These are phyloP conservation scores for Prorocentrum cordatum DNA, from an alignment of 169 alveolate genomes.

Conservation along the genomic window DNA sequence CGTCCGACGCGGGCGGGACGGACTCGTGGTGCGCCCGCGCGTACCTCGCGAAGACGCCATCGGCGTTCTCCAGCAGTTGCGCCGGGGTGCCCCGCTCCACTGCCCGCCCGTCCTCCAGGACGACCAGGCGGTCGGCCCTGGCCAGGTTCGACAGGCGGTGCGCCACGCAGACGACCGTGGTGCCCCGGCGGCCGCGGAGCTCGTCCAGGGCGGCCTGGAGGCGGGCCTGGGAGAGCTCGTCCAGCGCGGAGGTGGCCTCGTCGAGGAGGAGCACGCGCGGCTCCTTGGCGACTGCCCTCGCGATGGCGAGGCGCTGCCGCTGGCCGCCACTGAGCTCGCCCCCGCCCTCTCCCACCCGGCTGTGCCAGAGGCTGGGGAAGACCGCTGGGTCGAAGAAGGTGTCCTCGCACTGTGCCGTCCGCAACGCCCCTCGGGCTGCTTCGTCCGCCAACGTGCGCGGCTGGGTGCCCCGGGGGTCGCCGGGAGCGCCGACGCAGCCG, in stretches of 20 bases:
- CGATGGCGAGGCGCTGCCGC: slow-evolving; percentile 48
- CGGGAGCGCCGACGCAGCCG: slow-evolving; percentile 7
- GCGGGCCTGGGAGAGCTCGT: slow-evolving; percentile 30
- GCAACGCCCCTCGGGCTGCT: not conserved
- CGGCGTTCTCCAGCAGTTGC: not conserved
- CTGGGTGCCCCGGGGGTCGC: too few relatives aligned
- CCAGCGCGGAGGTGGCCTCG: slow-evolving; percentile 49
- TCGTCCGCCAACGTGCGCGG: too few relatives aligned
- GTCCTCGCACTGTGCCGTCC: slow-evolving; percentile 60
- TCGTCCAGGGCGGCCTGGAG: not conserved
- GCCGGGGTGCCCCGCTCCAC: slow-evolving; percentile 42
- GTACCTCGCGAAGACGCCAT: slow-evolving; percentile 36
- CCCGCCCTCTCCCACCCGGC: slow-evolving; percentile 34
- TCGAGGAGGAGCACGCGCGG: slow-evolving; percentile 29
- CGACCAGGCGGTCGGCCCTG: slow-evolving; percentile 33
- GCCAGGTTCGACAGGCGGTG: slow-evolving; percentile 63
- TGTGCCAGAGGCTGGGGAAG: slow-evolving; percentile 54
- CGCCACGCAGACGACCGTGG: slow-evolving; percentile 54
- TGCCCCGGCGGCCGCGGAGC: too few relatives aligned
- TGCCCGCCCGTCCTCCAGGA: not conserved
- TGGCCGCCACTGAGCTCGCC: slow-evolving; percentile 33
- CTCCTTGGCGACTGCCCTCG: slow-evolving; percentile 32
- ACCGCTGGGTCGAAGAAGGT: slow-evolving; percentile 47
- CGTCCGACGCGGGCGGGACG: too few relatives aligned
- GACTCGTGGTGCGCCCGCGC: slow-evolving; percentile 59